Evolutionary conservation across 2,329 filamentous ascomycete genomes (phyloP).

Genomic region (Diaporthe vexans): DNA sequence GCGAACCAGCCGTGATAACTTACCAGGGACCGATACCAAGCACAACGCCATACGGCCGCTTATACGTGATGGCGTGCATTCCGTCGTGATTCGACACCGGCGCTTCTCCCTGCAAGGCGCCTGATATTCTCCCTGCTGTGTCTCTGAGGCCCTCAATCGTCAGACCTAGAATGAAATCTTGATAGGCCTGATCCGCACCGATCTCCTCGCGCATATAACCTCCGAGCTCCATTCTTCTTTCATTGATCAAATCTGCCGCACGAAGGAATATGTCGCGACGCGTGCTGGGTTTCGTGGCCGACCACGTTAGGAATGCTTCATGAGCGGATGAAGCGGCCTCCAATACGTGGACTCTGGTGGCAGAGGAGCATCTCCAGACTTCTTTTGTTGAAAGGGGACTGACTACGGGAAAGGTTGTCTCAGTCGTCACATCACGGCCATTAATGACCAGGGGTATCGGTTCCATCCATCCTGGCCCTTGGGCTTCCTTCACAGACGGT

Average conservation of each 20-base stretch:
- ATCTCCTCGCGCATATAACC: neutral
- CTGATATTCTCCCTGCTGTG: constrained; percentile 46
- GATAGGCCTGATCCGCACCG: neutral
- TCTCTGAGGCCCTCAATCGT: neutral
- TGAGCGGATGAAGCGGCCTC: neutral
- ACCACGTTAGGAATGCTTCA: neutral
- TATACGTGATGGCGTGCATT: constrained; percentile 44
- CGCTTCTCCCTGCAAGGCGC: constrained; percentile 54
- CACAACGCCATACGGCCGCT: constrained; percentile 49
- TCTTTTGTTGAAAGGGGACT: neutral
- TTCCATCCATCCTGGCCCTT: no score
- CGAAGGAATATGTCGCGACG: neutral
- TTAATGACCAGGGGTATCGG: neutral
- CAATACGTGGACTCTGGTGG: neutral
- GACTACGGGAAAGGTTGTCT: neutral
- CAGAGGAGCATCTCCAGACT: neutral
- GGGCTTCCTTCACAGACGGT: no score
- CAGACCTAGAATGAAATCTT: neutral
- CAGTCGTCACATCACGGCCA: neutral
- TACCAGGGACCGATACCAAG: constrained; percentile 51
- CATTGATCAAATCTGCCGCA: neutral
- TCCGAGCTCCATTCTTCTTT: neutral
- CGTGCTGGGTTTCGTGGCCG: neutral
- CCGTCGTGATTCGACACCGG: constrained; percentile 50
- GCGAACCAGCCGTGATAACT: neutral